These are phyloP conservation scores for Spathaspora arborariae DNA, from an alignment of 805 yeast genomes.

Conservation along the genomic window DNA sequence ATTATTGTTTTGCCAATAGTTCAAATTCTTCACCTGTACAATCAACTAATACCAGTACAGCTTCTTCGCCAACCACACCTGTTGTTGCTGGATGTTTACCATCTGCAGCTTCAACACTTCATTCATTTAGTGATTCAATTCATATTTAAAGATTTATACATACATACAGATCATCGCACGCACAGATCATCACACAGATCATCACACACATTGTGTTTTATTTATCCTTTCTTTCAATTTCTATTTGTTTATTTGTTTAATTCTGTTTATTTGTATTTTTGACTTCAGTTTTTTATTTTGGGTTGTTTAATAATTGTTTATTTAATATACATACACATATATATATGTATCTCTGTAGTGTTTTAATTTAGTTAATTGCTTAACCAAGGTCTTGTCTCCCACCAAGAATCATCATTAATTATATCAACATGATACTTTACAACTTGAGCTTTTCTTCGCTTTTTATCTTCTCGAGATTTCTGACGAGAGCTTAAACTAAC, in stretches of 20 bases:
- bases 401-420: constrained; percentile 55
- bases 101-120: constrained; percentile 32
- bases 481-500: constrained; percentile 36
- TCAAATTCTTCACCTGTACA: background rate
- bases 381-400: constrained; percentile 47
- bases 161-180: background rate
- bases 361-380: constrained; percentile 5
- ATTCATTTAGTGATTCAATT: constrained; percentile 30
- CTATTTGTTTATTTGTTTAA: constrained; percentile 1
- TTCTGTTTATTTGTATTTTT: constrained; percentile 1
- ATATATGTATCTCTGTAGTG: no score
- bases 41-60: background rate
- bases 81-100: constrained; percentile 8
- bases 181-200: no score
- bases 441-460: constrained; percentile 45
- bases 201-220: background rate
- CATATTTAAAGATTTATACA: constrained; percentile 16
- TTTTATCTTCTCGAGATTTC: constrained; percentile 45
- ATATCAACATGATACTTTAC: constrained; percentile 53
- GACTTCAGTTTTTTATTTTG: constrained; percentile 1
- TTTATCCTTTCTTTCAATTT: background rate
- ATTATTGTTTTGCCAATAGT: constrained; percentile 34
- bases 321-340: background rate
- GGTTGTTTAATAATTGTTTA: background rate
- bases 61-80: constrained; percentile 4